Conservation (phyloP, 176 grass and related monocot genomes). For the Poa pratensis region DNA sequence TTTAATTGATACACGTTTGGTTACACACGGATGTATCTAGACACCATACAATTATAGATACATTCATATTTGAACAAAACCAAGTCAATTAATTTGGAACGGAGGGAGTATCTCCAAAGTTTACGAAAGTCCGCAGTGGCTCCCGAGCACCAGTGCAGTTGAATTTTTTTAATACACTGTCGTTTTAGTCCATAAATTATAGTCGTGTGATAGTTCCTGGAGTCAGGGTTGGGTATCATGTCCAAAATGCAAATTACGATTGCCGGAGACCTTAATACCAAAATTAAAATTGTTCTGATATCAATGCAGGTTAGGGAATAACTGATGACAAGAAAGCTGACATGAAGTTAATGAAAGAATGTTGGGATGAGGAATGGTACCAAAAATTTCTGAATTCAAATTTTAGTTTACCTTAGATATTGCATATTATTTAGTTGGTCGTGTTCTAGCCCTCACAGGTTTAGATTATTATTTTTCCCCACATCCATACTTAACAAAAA, state of each 20-base stretch:
- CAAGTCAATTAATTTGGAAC: too few relatives aligned
- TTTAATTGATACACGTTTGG: too few relatives aligned
- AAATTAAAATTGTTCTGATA: not conserved
- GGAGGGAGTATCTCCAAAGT: too few relatives aligned
- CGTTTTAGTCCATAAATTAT: too few relatives aligned
- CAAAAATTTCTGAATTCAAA: not conserved
- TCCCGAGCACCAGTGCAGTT: too few relatives aligned
- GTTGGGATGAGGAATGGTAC: not conserved
- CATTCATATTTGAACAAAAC: too few relatives aligned
- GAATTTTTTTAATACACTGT: too few relatives aligned
- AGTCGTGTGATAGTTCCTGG: too few relatives aligned
- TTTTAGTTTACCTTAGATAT: not conserved
- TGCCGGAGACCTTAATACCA: not conserved
- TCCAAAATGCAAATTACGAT: not conserved
- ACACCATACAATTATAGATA: too few relatives aligned
- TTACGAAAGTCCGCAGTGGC: too few relatives aligned
- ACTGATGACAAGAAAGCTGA: not conserved
- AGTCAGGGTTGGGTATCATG: not conserved
- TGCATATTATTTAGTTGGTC: conserved; percentile 13
- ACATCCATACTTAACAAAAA: not conserved
- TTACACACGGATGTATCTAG: too few relatives aligned
- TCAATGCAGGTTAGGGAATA: not conserved
- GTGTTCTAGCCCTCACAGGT: not conserved
- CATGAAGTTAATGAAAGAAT: not conserved
- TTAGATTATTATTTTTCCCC: conserved; percentile 8